These are phyloP conservation scores for Incumbomyces delicatus DNA, from an alignment of 2,329 filamentous ascomycete species.

Conservation along the genomic window DNA sequence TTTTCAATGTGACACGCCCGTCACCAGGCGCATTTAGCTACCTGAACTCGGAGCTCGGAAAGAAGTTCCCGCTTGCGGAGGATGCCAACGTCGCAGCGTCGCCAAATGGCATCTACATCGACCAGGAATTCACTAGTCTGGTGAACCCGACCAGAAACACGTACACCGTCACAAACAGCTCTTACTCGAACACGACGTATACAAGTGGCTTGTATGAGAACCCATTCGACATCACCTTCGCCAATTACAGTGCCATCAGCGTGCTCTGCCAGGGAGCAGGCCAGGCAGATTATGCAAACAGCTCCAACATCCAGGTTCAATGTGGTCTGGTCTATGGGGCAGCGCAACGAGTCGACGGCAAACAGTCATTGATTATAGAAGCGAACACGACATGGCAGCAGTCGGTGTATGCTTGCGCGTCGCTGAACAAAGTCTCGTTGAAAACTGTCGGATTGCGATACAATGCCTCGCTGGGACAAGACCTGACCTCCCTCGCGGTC, in stretches of 20 bases:
- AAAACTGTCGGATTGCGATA: conserved; percentile 37
- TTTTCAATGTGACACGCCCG: conserved; percentile 29
- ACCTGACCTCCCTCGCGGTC: conserved; percentile 24
- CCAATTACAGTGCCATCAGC: conserved; percentile 22
- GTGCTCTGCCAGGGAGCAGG: conserved; percentile 26
- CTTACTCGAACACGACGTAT: background rate
- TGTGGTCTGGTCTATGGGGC: conserved; percentile 36
- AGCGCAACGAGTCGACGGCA: conserved; percentile 28
- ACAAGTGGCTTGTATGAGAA: conserved; percentile 22
- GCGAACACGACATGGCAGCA: conserved; percentile 34
- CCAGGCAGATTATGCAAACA: conserved; percentile 28
- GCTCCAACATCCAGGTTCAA: conserved; percentile 32
- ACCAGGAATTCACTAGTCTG: background rate
- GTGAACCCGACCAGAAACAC: background rate
- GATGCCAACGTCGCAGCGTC: background rate
- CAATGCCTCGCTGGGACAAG: conserved; percentile 25
- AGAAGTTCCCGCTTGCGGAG: background rate
- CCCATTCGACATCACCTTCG: conserved; percentile 22
- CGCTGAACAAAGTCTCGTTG: conserved; percentile 33
- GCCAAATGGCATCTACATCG: background rate
- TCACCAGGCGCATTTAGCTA: background rate
- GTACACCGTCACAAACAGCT: background rate
- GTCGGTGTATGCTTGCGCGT: conserved; percentile 37
- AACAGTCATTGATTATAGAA: conserved; percentile 29
- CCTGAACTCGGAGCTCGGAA: conserved; percentile 1